A percentile compares a stretch with the other conserved stretches of the same genome.
These are phyloP conservation scores for Pythium rhizo-oryzae DNA, from an alignment of 352 stramenopile genomes.

Conservation along the genomic window DNA sequence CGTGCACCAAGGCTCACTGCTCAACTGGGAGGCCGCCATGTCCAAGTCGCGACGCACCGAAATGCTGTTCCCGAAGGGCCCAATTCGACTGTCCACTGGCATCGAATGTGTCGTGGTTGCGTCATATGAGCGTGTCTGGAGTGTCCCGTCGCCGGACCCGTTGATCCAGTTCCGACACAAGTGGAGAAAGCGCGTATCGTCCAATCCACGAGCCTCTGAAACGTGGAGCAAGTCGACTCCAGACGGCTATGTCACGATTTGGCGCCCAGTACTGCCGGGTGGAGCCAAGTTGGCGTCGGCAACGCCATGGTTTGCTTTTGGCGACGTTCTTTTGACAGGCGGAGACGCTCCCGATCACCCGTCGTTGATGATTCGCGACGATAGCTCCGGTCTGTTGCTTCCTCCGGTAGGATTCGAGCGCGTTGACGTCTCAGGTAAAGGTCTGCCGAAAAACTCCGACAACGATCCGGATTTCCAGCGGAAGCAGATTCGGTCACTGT, in stretches of 20 bases:
- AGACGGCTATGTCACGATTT: constrained; percentile 73
- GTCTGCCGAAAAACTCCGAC: constrained; percentile 76
- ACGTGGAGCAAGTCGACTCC: constrained; percentile 46
- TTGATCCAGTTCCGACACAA: constrained; percentile 81
- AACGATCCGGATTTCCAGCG: constrained; percentile 72
- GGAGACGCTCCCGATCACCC: constrained; percentile 61
- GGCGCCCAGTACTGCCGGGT: constrained; percentile 56
- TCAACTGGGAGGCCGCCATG: constrained; percentile 53
- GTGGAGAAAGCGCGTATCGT: constrained; percentile 55
- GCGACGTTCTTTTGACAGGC: constrained; percentile 69
- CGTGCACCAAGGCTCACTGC: constrained; percentile 35
- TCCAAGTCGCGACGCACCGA: constrained; percentile 45
- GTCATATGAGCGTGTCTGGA: constrained; percentile 85
- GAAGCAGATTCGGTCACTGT: constrained; percentile 84
- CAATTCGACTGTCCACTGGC: constrained; percentile 64
- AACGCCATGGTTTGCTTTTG: constrained; percentile 67
- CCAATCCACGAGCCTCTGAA: constrained; percentile 7
- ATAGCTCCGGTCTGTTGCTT: constrained; percentile 47
- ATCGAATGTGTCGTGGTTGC: constrained; percentile 73
- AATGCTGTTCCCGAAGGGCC: constrained; percentile 67
- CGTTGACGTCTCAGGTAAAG: constrained; percentile 83
- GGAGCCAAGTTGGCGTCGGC: constrained; percentile 37
- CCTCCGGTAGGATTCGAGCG: constrained; percentile 78
- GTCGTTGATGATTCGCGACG: constrained; percentile 65
- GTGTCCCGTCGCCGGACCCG: constrained; percentile 75